Evolutionary conservation across 2,329 filamentous ascomycete species (phyloP).

Genomic region (Trichoderma asperellum): DNA sequence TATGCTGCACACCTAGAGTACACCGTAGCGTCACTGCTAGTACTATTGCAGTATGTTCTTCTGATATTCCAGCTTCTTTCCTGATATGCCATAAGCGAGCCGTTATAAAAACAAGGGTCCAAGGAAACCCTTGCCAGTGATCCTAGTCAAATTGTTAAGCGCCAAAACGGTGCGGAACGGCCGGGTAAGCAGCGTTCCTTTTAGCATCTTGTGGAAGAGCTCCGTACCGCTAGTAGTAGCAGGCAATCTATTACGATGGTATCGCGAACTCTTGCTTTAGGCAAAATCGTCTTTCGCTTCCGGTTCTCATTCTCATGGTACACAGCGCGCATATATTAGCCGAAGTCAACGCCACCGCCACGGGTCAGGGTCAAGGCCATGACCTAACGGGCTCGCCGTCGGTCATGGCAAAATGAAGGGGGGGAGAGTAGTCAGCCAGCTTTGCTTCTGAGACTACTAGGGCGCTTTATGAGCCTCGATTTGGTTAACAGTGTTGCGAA

Average conservation of each 20-base stretch:
- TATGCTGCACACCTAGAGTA: background rate
- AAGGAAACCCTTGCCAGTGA: background rate
- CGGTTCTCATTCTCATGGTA: background rate
- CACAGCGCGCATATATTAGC: background rate
- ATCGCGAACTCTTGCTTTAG: background rate
- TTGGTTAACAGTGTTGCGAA: background rate
- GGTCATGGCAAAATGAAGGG: conserved; percentile 11
- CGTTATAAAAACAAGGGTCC: background rate
- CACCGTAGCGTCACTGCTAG: background rate
- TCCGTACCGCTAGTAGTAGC: background rate
- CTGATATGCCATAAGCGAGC: conserved; percentile 12
- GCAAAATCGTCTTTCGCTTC: background rate
- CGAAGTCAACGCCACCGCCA: conserved; percentile 13
- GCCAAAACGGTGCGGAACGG: conserved; percentile 12
- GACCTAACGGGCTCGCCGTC: conserved; percentile 13
- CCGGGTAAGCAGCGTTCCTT: conserved; percentile 2
- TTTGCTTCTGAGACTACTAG: background rate
- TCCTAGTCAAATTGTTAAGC: conserved; percentile 6
- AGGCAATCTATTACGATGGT: background rate
- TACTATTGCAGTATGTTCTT: background rate
- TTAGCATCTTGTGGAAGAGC: background rate
- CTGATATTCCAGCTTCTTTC: background rate
- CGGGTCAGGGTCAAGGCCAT: background rate
- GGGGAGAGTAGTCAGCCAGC: background rate
- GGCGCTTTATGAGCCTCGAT: conserved; percentile 2